Evolutionary conservation across 352 stramenopile genomes (phyloP).

Genomic region (Globisporangium yorkense): DNA sequence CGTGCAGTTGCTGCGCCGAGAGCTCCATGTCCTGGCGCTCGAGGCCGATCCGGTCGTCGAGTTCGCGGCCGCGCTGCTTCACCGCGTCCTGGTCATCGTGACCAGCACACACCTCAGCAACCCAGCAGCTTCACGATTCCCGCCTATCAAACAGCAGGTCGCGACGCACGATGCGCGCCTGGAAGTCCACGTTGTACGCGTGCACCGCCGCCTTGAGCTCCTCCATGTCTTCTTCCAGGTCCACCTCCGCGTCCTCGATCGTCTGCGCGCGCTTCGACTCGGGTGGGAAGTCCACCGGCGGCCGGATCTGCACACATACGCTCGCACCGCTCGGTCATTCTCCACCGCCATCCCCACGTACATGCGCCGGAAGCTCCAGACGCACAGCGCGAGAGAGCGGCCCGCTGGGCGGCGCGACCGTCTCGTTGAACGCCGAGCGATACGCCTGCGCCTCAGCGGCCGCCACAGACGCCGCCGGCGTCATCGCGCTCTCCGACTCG

Average conservation of each 20-base stretch:
- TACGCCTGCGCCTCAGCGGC: slow-evolving; percentile 26
- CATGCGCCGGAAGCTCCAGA: not conserved
- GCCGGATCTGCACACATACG: slow-evolving; percentile 32
- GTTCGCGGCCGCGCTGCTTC: slow-evolving; percentile 42
- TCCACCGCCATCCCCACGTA: too few species aligned
- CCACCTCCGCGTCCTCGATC: slow-evolving; percentile 67
- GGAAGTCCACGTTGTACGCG: slow-evolving; percentile 81
- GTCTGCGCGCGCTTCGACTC: slow-evolving; percentile 70
- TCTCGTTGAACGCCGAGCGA: slow-evolving; percentile 46
- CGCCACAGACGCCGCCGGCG: too few species aligned
- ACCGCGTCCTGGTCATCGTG: slow-evolving; percentile 46
- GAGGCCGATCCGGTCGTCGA: slow-evolving; percentile 39
- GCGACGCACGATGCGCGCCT: slow-evolving; percentile 60
- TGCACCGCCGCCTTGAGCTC: slow-evolving; percentile 75
- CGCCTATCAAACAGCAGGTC: not conserved
- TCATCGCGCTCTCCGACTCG: too few species aligned
- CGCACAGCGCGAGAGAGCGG: slow-evolving; percentile 34
- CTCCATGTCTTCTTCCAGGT: slow-evolving; percentile 77
- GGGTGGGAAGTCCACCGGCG: slow-evolving; percentile 51
- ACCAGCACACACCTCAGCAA: too few species aligned
- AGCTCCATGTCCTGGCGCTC: slow-evolving; percentile 63
- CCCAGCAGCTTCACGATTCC: too few species aligned
- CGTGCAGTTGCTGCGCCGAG: slow-evolving; percentile 43
- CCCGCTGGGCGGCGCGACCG: slow-evolving; percentile 35
- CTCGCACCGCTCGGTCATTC: too few species aligned